These are phyloP conservation scores for Pseudoperonospora humuli DNA, from an alignment of 352 stramenopile genomes.

Conservation along the genomic window DNA sequence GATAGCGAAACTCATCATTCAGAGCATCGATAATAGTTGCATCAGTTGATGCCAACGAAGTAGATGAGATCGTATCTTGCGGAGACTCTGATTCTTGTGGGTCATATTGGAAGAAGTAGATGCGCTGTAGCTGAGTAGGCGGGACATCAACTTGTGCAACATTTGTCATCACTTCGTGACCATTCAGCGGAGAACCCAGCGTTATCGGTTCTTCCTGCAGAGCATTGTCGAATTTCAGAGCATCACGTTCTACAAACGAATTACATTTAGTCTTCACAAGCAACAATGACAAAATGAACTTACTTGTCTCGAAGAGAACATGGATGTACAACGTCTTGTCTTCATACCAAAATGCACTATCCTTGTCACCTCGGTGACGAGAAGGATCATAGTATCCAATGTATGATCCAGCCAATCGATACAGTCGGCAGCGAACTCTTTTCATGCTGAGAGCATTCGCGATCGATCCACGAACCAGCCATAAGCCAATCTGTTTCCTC, in stretches of 20 bases:
- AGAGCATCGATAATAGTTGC: not conserved
- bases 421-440: no score
- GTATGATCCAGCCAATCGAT: no score
- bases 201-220: not conserved
- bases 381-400: slow-evolving; percentile 14
- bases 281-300: slow-evolving; percentile 1
- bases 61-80: slow-evolving; percentile 2
- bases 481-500: no score
- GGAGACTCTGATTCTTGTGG: not conserved
- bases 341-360: slow-evolving; percentile 8
- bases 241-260: slow-evolving; percentile 4
- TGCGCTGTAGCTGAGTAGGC: not conserved
- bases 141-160: not conserved
- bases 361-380: not conserved
- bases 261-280: slow-evolving; percentile 2
- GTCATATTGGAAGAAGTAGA: not conserved
- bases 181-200: not conserved
- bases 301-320: slow-evolving; percentile 5
- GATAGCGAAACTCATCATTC: slow-evolving; percentile 6
- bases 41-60: not conserved
- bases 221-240: slow-evolving; percentile 5
- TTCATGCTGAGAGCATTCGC: no score
- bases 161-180: not conserved
- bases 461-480: no score
- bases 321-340: slow-evolving; percentile 5